These are phyloP conservation scores for Podospora pseudoanserina DNA, from an alignment of 495 filamentous ascomycete genomes.

Conservation along the genomic window DNA sequence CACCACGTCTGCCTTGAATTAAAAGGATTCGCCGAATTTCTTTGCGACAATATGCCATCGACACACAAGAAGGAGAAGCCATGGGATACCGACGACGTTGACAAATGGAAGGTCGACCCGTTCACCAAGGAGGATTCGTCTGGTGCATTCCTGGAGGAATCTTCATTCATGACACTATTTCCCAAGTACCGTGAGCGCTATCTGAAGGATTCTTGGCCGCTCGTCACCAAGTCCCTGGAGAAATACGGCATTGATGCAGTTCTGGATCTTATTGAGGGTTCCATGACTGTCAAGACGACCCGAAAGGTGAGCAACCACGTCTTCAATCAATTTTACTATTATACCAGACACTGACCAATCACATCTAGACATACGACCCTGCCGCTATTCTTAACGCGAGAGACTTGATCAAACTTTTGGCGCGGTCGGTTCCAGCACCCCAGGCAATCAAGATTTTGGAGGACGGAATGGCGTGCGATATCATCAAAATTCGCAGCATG, in stretches of 20 bases:
- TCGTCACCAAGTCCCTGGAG: constrained; percentile 71
- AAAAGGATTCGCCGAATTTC: neutral
- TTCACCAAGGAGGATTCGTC: constrained; percentile 85
- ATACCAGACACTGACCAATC: neutral
- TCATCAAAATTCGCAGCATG: constrained; percentile 86
- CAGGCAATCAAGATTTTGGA: constrained; percentile 93
- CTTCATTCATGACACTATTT: constrained; percentile 80
- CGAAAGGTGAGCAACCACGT: constrained; percentile 37
- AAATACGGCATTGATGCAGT: constrained; percentile 80
- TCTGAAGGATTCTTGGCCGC: constrained; percentile 86
- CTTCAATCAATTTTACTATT: neutral
- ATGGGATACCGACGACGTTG: constrained; percentile 96
- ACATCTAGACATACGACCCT: constrained; percentile 78
- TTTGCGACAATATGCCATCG: constrained; percentile 66
- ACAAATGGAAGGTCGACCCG: constrained; percentile 92
- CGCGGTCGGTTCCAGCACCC: constrained; percentile 86
- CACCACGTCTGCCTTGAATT: neutral
- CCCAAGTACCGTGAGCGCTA: constrained; percentile 98
- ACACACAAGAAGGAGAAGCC: constrained; percentile 93
- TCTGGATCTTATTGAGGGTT: constrained; percentile 91
- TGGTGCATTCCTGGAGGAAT: constrained; percentile 90
- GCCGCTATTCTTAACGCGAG: constrained; percentile 91
- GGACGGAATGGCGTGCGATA: constrained; percentile 83
- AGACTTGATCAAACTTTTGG: constrained; percentile 88
- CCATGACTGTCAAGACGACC: constrained; percentile 94